phyloP scores from a whole-genome alignment of 768 basidiomycete genomes.

The Hirschioporus abietinus region DNA sequence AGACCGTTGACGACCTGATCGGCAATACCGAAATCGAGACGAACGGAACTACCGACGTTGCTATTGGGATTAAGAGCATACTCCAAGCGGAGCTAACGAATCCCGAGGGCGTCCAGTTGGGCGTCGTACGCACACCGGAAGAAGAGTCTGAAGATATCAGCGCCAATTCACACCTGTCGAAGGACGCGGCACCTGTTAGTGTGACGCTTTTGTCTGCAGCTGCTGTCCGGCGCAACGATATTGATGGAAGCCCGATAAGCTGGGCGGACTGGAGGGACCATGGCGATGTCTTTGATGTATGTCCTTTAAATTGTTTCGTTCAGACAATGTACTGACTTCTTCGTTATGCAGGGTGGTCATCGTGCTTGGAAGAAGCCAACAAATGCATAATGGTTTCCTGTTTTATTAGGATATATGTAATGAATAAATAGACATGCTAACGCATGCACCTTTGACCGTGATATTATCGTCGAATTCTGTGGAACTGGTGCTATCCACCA shows the following conservation, averaged over 20 bases:
- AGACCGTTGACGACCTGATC: constrained; percentile 19
- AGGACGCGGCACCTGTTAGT: constrained; percentile 14
- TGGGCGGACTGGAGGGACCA: constrained; percentile 21
- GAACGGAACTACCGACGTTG: not conserved
- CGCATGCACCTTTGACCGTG: too few relatives aligned
- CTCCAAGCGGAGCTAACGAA: not conserved
- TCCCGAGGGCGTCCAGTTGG: not conserved
- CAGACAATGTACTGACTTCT: not conserved
- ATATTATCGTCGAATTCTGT: too few relatives aligned
- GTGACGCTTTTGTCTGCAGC: constrained; percentile 20
- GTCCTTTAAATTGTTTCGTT: not conserved
- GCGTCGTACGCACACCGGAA: not conserved
- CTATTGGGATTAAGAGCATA: not conserved
- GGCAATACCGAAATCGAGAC: constrained; percentile 10
- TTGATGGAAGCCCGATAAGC: constrained; percentile 15
- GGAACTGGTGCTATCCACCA: too few relatives aligned
- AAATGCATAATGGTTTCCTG: not conserved
- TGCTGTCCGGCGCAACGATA: constrained; percentile 17
- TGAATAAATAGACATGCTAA: not conserved
- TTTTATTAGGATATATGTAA: not conserved
- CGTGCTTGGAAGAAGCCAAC: not conserved
- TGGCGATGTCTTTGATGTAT: constrained; percentile 18
- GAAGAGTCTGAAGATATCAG: not conserved
- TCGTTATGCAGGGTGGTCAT: not conserved
- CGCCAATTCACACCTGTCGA: not conserved